Percentiles rank a stretch among this genome's conserved stretches.
Conservation (phyloP, 352 stramenopile genomes). For the Saprolegnia diclina region DNA sequence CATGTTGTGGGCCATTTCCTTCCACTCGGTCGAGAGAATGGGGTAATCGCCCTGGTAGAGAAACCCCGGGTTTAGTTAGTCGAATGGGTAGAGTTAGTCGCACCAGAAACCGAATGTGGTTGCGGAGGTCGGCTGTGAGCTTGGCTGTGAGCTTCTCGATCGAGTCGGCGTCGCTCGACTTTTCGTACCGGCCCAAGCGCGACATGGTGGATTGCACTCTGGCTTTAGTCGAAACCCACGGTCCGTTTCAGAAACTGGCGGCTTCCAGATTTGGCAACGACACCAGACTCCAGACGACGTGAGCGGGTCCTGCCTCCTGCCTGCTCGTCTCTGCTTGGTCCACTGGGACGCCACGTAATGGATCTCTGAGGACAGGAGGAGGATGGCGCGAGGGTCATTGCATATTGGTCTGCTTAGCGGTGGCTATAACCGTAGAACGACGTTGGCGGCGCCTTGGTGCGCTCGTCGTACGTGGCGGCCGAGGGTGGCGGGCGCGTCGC, state of each 20-base stretch:
- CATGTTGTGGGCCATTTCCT: slow-evolving; percentile 84
- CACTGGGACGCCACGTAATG: no score
- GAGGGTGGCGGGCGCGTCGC: background rate
- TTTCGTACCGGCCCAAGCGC: slow-evolving; percentile 29
- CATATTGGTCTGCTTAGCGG: no score
- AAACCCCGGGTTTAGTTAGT: background rate
- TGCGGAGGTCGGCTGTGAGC: slow-evolving; percentile 78
- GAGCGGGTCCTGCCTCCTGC: no score
- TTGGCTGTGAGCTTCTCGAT: slow-evolving; percentile 83
- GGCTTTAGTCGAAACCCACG: no score
- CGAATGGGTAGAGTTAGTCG: slow-evolving; percentile 2
- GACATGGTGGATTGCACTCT: slow-evolving; percentile 17
- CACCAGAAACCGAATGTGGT: slow-evolving; percentile 83
- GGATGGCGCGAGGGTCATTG: no score
- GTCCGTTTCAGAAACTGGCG: no score
- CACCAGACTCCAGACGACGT: no score
- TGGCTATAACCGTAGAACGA: background rate
- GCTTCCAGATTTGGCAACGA: no score
- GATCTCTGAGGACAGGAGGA: no score
- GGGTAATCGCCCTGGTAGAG: slow-evolving; percentile 61
- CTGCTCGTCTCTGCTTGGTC: no score
- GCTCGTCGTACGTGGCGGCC: background rate
- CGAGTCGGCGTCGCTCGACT: slow-evolving; percentile 44
- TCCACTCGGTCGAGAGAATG: slow-evolving; percentile 84
- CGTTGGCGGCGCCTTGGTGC: background rate